Evolutionary conservation across 495 filamentous ascomycete genomes (phyloP).

Genomic region (Bombardia bombarda): DNA sequence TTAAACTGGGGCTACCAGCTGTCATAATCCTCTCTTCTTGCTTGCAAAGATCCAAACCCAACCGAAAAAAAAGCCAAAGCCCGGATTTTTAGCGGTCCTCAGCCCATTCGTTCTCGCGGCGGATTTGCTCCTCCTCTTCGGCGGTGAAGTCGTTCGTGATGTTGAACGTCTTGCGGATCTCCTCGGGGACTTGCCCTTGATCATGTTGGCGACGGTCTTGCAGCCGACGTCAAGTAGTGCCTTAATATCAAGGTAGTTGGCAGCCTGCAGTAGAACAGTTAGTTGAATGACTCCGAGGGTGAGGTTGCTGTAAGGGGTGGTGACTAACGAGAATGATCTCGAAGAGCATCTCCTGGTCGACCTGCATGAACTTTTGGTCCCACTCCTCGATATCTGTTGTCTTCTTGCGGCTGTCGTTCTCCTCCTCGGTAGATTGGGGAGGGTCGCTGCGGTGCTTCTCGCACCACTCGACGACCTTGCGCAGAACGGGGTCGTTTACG

Average conservation of each 20-base stretch:
- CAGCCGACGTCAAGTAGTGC: slow-evolving; percentile 73
- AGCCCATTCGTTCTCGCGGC: slow-evolving; percentile 78
- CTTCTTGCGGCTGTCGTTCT: slow-evolving; percentile 92
- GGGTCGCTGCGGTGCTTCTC: slow-evolving; percentile 87
- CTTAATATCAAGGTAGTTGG: slow-evolving; percentile 79
- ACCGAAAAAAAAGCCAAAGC: background rate
- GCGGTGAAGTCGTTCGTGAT: slow-evolving; percentile 79
- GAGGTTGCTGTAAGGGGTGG: too few relatives aligned
- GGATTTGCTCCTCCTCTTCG: slow-evolving; percentile 77
- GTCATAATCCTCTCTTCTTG: too few relatives aligned
- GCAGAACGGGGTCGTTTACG: slow-evolving; percentile 87
- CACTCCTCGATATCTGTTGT: slow-evolving; percentile 98
- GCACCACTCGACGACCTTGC: slow-evolving; percentile 98
- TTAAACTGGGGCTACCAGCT: too few relatives aligned
- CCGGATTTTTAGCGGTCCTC: slow-evolving; percentile 59
- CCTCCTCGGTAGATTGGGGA: slow-evolving; percentile 65
- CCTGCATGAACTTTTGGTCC: slow-evolving; percentile 99
- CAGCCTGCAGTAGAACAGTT: too few relatives aligned
- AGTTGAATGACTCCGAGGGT: too few relatives aligned
- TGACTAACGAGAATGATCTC: slow-evolving; percentile 89
- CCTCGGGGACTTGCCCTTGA: slow-evolving; percentile 80
- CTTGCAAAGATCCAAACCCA: background rate
- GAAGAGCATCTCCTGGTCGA: slow-evolving; percentile 99
- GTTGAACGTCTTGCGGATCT: slow-evolving; percentile 79
- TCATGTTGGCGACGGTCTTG: slow-evolving; percentile 83